phyloP scores from a whole-genome alignment of 768 basidiomycete genomes.

The Dictyophora rubrovolvata region DNA sequence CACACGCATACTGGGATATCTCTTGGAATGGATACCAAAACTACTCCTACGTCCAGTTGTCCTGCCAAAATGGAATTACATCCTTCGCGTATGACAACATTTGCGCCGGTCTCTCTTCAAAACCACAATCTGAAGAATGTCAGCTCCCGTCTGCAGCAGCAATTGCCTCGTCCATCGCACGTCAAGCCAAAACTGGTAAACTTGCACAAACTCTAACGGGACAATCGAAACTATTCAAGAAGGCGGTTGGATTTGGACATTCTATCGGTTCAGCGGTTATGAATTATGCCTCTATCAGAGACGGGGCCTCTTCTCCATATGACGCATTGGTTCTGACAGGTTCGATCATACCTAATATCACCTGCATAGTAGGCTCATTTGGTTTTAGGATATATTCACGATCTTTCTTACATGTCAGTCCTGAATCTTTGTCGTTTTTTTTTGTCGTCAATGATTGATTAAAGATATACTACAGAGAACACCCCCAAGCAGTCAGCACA shows the following conservation, averaged over 20 bases:
- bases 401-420: background rate
- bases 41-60: background rate
- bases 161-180: slow-evolving; percentile 1
- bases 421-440: background rate
- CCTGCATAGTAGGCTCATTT: background rate
- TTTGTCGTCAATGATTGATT: background rate
- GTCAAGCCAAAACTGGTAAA: slow-evolving; percentile 2
- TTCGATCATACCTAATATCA: background rate
- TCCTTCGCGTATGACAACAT: background rate
- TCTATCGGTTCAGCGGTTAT: background rate
- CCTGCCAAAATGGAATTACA: background rate
- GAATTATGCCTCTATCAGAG: slow-evolving; percentile 3
- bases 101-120: background rate
- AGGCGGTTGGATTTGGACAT: slow-evolving; percentile 1
- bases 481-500: background rate
- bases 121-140: background rate
- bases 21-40: background rate
- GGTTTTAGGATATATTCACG: background rate
- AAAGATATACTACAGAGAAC: background rate
- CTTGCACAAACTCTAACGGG: slow-evolving; percentile 1
- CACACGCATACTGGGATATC: background rate
- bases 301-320: background rate
- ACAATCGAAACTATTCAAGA: background rate
- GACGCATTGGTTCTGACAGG: slow-evolving; percentile 6
- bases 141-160: background rate